Base-by-base conservation (phyloP, 2,329 filamentous ascomycete species). In the Colletotrichum sp. region DNA sequence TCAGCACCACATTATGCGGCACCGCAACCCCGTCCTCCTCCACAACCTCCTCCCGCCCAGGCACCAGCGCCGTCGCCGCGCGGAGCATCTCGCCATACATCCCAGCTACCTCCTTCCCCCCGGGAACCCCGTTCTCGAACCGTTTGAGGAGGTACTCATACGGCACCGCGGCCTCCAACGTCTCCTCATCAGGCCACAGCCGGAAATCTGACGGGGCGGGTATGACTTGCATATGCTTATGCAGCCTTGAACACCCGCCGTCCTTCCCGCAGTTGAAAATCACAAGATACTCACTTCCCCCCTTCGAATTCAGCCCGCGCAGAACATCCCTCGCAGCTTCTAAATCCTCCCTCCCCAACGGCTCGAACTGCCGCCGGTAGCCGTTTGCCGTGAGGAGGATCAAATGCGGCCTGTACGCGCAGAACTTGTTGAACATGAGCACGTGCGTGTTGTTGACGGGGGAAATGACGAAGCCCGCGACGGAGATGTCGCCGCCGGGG, bases 161-260 rank as follows among this genome's bases (percentile, higher is more conserved):
- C 2, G 86, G 85, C 52, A 84, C 76, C 7, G 79, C 73, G 7
- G 69, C 63, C 8, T 77, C 74, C 16, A 9, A 10, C 36, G n/a
- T n/a, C n/a, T n/a, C n/a, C n/a, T n/a, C n/a, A n/a, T 79, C 78
- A 1, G 80, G 79, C 78, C 81, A 80, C 30, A 78, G 69, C 68
- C 69, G 71, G 75, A 85, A 82, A 73, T 65, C 80, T 79, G 3
- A 80, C 79, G 65, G 75, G 13, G 71, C 76, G 7, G 85, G 85
- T 8, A 88, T 78, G 2, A 85, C 77, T 76, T 90, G 88, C 74
- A 89, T 74, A 80, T 89, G 88, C 79, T 90, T 90, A 76, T 90
- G 88, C 64, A 85, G 78, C 12, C 88, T 78, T 68, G 86, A 88
- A 69, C 86, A 87, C 1, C 88, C 87, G 8, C 84, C 85, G 5